A percentile compares a stretch with the other conserved stretches of the same genome.
Conservation (phyloP, 441 rosid genomes). For the Brassica balearica region DNA sequence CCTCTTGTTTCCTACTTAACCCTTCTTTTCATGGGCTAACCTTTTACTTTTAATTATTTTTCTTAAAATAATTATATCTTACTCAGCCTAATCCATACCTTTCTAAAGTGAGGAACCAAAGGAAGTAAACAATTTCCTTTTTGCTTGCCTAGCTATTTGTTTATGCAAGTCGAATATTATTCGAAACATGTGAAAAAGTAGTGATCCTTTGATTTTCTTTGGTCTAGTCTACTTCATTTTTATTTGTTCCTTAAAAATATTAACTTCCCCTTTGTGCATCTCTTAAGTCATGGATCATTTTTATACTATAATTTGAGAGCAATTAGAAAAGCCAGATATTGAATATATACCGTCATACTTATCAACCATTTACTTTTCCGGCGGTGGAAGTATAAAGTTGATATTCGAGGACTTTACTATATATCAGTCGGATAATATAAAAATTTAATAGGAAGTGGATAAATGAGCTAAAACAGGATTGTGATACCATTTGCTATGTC, state of each 20-base stretch:
- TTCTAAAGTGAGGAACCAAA: slow-evolving; percentile 23
- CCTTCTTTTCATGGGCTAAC: slow-evolving; percentile 34
- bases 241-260: slow-evolving; percentile 18
- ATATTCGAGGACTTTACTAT: slow-evolving; percentile 23
- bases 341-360: slow-evolving; percentile 2
- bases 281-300: slow-evolving; percentile 27
- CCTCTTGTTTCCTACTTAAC: slow-evolving; percentile 33
- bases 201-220: slow-evolving; percentile 7
- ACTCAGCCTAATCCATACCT: slow-evolving; percentile 30
- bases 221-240: slow-evolving; percentile 15
- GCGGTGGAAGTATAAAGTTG: slow-evolving; percentile 17
- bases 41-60: slow-evolving; percentile 11
- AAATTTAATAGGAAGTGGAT: not conserved
- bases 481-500: slow-evolving; percentile 14
- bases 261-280: slow-evolving; percentile 22
- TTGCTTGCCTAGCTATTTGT: slow-evolving; percentile 14
- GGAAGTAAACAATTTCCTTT: slow-evolving; percentile 22
- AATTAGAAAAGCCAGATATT: slow-evolving; percentile 21
- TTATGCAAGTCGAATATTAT: slow-evolving; percentile 25
- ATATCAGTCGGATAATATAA: not conserved
- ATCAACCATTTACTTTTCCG: slow-evolving; percentile 3
- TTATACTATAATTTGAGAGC: slow-evolving; percentile 16
- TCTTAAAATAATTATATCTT: slow-evolving; percentile 23
- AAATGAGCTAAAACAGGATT: not conserved
- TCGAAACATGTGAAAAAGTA: slow-evolving; percentile 8